Conservation (phyloP, 495 filamentous ascomycete species). For the Cladorrhinum samala region DNA sequence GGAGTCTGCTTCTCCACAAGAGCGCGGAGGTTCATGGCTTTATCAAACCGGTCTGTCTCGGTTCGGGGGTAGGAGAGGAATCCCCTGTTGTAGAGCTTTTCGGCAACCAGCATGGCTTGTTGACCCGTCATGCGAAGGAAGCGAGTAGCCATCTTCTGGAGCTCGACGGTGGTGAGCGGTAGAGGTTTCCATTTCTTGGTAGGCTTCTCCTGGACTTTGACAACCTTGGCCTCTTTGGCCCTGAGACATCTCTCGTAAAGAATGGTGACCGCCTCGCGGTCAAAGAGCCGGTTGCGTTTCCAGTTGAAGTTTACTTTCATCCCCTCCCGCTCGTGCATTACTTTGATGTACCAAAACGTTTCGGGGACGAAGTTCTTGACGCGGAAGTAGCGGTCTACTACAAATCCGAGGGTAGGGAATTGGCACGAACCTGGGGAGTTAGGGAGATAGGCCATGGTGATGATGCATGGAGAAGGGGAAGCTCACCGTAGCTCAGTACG, state of each 20-base stretch:
- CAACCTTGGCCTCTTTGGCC: conserved; percentile 73
- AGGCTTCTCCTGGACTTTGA: conserved; percentile 78
- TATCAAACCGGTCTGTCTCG: conserved; percentile 94
- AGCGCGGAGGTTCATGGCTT: conserved; percentile 74
- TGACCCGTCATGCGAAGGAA: conserved; percentile 83
- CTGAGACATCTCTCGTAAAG: conserved; percentile 78
- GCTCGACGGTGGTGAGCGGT: conserved; percentile 91
- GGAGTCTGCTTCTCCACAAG: conserved; percentile 79
- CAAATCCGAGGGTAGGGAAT: conserved; percentile 94
- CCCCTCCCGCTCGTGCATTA: conserved; percentile 68
- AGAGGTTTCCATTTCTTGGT: conserved; percentile 92
- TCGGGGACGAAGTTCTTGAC: conserved; percentile 93
- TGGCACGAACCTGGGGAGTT: conserved; percentile 72
- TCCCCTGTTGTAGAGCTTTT: conserved; percentile 85
- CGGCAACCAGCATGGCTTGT: conserved; percentile 81
- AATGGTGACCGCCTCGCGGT: conserved; percentile 72
- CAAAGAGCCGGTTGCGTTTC: conserved; percentile 78
- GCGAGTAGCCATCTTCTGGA: conserved; percentile 91
- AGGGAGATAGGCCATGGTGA: conserved; percentile 2
- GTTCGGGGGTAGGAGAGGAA: conserved; percentile 97
- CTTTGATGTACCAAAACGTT: conserved; percentile 84
- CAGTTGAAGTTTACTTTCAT: conserved; percentile 83
- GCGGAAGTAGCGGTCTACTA: conserved; percentile 89
- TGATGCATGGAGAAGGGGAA: not conserved
- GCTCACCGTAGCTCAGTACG: conserved; percentile 82